Percentiles rank a stretch among this genome's conserved stretches.
Conservation (phyloP, 225 moss, liverwort and hornwort genomes). For the Bryum argenteum region DNA sequence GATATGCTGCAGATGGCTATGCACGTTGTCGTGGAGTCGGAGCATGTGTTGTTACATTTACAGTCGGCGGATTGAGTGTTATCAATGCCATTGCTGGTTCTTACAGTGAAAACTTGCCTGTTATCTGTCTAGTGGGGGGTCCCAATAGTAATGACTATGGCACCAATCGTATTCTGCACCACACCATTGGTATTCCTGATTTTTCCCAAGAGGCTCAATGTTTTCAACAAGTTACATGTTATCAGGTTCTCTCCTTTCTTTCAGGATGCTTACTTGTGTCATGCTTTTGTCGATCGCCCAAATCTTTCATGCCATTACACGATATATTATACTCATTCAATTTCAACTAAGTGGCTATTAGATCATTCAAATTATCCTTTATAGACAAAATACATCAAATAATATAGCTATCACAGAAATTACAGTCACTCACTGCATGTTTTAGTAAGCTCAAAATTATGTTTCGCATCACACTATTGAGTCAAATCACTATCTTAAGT, state of each 20-base stretch:
- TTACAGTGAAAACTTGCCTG: constrained; percentile 33
- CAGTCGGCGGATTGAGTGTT: constrained; percentile 30
- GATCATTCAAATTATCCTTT: too few relatives aligned
- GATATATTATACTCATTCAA: too few relatives aligned
- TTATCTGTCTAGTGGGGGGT: constrained; percentile 30
- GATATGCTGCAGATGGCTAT: constrained; percentile 37
- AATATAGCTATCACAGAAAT: too few relatives aligned
- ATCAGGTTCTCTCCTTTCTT: constrained; percentile 1
- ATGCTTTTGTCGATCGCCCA: too few relatives aligned
- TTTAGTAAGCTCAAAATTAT: too few relatives aligned
- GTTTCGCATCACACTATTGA: too few relatives aligned
- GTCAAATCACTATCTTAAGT: too few relatives aligned
- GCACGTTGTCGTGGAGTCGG: constrained; percentile 31
- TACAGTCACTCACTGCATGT: too few relatives aligned
- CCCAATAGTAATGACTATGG: constrained; percentile 32
- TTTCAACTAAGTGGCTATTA: too few relatives aligned
- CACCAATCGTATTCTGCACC: constrained; percentile 26
- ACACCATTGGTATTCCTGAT: constrained; percentile 31
- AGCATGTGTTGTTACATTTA: constrained; percentile 31
- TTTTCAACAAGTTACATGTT: constrained; percentile 30
- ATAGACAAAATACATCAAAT: too few relatives aligned
- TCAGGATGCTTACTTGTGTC: too few relatives aligned
- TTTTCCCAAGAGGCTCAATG: constrained; percentile 23
- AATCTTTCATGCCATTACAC: too few relatives aligned
- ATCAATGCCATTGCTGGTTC: constrained; percentile 39